These are phyloP conservation scores for Cucumis variabilis DNA, from an alignment of 331 rosid species.

Conservation along the genomic window DNA sequence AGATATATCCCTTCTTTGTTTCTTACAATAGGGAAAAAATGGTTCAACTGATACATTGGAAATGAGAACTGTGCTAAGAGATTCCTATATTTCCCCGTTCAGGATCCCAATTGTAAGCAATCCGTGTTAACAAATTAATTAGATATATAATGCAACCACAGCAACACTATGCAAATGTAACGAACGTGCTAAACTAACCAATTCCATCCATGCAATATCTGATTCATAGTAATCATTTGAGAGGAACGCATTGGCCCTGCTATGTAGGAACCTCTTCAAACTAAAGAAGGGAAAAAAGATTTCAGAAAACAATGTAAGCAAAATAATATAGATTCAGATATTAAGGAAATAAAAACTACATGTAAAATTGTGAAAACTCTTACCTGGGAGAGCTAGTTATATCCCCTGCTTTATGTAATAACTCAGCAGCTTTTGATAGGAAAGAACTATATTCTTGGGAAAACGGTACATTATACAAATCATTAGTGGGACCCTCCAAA, in stretches of 20 bases:
- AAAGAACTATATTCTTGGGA: conserved; percentile 75
- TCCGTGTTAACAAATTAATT: background rate
- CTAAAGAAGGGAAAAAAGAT: conserved; percentile 50
- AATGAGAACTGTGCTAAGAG: background rate
- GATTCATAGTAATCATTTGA: conserved; percentile 94
- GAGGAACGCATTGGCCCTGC: conserved; percentile 90
- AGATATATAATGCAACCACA: background rate
- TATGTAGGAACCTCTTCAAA: conserved; percentile 84
- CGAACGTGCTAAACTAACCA: conserved; percentile 68
- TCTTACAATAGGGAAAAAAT: too few relatives aligned
- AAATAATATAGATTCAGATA: conserved; percentile 31
- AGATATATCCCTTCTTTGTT: too few relatives aligned
- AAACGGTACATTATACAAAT: conserved; percentile 70
- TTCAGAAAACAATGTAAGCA: conserved; percentile 33
- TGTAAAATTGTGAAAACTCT: conserved; percentile 28
- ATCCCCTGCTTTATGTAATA: conserved; percentile 89
- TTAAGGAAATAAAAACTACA: conserved; percentile 12
- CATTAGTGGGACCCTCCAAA: conserved; percentile 44
- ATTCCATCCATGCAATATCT: conserved; percentile 91
- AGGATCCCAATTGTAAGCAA: conserved; percentile 14
- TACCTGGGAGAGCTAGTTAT: conserved; percentile 69
- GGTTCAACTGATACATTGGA: background rate
- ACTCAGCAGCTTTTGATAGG: conserved; percentile 73
- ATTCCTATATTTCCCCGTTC: background rate
- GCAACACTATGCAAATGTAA: conserved; percentile 7